Percentiles rank a stretch among this genome's conserved stretches.
Conservation (phyloP, 345 rosid genomes). For the Salix viminalis region DNA sequence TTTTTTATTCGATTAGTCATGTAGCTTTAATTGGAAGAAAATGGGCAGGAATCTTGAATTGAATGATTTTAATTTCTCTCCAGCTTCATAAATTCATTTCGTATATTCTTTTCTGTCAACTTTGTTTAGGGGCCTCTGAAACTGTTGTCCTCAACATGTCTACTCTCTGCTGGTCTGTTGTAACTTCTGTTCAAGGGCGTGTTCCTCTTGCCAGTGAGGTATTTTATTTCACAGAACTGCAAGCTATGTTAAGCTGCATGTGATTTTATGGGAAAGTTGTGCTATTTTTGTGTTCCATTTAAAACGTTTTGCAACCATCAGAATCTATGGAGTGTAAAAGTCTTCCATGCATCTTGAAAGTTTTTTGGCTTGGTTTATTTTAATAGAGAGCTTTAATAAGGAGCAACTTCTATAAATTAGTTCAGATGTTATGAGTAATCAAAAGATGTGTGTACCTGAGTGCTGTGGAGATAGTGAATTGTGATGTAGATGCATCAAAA, state of each 20-base stretch:
- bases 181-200: conserved; percentile 82
- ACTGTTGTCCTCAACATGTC: conserved; percentile 96
- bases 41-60: background rate
- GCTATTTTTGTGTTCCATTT: background rate
- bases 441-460: background rate
- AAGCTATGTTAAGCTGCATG: background rate
- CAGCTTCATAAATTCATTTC: background rate
- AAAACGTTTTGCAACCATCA: background rate
- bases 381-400: background rate
- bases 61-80: background rate
- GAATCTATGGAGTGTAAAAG: background rate
- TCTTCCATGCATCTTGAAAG: background rate
- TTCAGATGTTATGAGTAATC: background rate
- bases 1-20: background rate
- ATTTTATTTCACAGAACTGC: conserved; percentile 23
- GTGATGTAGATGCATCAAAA: background rate
- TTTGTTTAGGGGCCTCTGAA: conserved; percentile 77
- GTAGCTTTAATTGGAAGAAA: background rate
- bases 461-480: background rate
- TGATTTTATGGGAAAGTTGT: background rate
- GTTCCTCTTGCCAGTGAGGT: conserved; percentile 99
- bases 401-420: background rate
- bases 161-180: conserved; percentile 85
- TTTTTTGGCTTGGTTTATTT: background rate
- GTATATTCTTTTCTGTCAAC: conserved; percentile 17